phyloP scores from a whole-genome alignment of 1,284 basidiomycete species.

The Bondarzewia mesenterica region DNA sequence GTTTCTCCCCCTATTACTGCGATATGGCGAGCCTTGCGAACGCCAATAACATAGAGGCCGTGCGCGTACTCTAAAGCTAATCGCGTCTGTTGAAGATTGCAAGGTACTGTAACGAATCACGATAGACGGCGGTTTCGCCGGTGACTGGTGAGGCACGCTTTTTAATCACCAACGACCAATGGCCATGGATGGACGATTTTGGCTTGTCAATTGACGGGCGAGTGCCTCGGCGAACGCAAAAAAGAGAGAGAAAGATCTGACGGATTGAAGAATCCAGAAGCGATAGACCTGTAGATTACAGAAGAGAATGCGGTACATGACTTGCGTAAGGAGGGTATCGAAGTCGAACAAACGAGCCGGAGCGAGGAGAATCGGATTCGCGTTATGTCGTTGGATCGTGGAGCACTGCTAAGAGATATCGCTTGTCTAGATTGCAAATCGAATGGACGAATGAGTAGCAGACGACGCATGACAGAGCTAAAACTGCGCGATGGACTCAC shows the following conservation, averaged over 20 bases:
- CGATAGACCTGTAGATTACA: not conserved
- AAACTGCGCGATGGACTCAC: conserved; percentile 38
- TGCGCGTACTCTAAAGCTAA: no score
- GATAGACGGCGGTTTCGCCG: no score
- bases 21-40: no score
- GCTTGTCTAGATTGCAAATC: conserved; percentile 49
- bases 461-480: not conserved
- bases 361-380: not conserved
- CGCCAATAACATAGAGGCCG: no score
- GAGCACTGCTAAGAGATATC: conserved; percentile 77
- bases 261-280: not conserved
- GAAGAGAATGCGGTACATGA: not conserved
- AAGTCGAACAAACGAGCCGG: not conserved
- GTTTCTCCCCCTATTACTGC: no score
- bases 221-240: no score
- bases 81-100: no score
- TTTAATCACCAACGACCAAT: no score
- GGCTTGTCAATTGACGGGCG: no score
- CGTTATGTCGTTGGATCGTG: conserved; percentile 58
- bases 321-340: not conserved
- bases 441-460: not conserved
- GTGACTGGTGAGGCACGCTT: no score
- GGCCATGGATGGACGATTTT: no score
- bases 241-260: not conserved
- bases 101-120: no score